Percentiles rank a stretch among this genome's conserved stretches.
phyloP scores from a whole-genome alignment of 2,329 filamentous ascomycete genomes.

The Catunica adiposa region DNA sequence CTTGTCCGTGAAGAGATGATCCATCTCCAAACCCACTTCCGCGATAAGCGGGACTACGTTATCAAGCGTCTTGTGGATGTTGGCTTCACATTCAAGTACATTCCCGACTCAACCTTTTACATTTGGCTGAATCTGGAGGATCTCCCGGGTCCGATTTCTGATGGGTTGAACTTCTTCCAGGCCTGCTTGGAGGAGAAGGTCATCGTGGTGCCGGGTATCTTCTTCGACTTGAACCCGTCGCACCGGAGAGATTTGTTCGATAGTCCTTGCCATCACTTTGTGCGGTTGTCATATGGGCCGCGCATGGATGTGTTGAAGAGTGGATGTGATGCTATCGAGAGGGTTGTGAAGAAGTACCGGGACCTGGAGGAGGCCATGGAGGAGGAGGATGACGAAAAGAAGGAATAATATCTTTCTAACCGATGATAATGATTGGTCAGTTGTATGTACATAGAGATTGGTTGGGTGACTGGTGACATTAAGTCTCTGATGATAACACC shows the following conservation, averaged over 20 bases:
- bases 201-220: constrained; percentile 92
- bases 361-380: constrained; percentile 13
- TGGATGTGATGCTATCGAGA: constrained; percentile 72
- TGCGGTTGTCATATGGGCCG: constrained; percentile 70
- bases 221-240: constrained; percentile 90
- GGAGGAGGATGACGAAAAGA: background rate
- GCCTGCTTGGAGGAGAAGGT: constrained; percentile 86
- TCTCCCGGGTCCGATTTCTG: constrained; percentile 66
- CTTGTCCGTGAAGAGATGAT: constrained; percentile 75
- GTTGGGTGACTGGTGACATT: too few relatives aligned
- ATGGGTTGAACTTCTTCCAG: constrained; percentile 94
- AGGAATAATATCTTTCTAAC: background rate
- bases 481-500: too few relatives aligned
- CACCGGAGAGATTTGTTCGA: constrained; percentile 84
- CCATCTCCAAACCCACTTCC: constrained; percentile 78
- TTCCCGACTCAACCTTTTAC: constrained; percentile 89
- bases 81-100: constrained; percentile 70
- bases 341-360: constrained; percentile 55
- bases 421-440: too few relatives aligned
- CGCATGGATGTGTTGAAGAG: constrained; percentile 62
- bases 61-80: constrained; percentile 64
- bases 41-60: constrained; percentile 81
- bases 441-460: too few relatives aligned
- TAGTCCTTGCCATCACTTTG: constrained; percentile 83
- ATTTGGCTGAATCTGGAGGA: constrained; percentile 45